phyloP scores from a whole-genome alignment of 2,329 filamentous ascomycete species.

The Aspergillus unguis region DNA sequence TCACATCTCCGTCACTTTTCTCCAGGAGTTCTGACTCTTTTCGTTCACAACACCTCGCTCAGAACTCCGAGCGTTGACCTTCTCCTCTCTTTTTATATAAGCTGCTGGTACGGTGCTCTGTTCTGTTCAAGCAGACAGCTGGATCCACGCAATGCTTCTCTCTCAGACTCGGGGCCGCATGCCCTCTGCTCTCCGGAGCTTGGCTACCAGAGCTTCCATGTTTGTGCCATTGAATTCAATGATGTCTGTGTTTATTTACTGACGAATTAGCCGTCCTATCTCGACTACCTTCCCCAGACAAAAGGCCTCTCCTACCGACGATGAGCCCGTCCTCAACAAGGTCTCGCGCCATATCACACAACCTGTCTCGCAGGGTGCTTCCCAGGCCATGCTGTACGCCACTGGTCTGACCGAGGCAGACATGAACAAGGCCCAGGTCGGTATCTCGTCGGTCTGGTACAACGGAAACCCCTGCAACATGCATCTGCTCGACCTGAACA shows the following conservation, averaged over 20 bases:
- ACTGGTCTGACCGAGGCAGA: conserved; percentile 82
- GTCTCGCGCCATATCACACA: conserved; percentile 84
- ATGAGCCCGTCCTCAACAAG: conserved; percentile 66
- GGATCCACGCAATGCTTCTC: conserved; percentile 24
- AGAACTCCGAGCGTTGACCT: conserved; percentile 1
- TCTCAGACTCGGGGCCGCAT: conserved; percentile 29
- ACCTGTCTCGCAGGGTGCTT: conserved; percentile 96
- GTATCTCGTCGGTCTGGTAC: conserved; percentile 98
- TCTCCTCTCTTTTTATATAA: conserved; percentile 1
- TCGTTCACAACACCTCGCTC: neutral
- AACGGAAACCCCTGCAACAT: conserved; percentile 99
- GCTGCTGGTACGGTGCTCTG: neutral
- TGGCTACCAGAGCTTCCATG: conserved; percentile 15
- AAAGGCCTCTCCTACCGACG: conserved; percentile 41
- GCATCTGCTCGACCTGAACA: conserved; percentile 89
- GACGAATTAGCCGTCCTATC: conserved; percentile 30
- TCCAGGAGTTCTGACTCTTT: neutral
- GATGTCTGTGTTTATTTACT: neutral
- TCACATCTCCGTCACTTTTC: neutral
- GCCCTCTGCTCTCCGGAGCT: conserved; percentile 27
- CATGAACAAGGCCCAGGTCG: conserved; percentile 95
- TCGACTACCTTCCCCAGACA: conserved; percentile 48
- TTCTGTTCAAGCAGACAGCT: neutral
- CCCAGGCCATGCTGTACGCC: conserved; percentile 97
- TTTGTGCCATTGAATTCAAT: neutral